Evolutionary conservation across 2,329 filamentous ascomycete species (phyloP).

Genomic region (Fusarium metavorans): DNA sequence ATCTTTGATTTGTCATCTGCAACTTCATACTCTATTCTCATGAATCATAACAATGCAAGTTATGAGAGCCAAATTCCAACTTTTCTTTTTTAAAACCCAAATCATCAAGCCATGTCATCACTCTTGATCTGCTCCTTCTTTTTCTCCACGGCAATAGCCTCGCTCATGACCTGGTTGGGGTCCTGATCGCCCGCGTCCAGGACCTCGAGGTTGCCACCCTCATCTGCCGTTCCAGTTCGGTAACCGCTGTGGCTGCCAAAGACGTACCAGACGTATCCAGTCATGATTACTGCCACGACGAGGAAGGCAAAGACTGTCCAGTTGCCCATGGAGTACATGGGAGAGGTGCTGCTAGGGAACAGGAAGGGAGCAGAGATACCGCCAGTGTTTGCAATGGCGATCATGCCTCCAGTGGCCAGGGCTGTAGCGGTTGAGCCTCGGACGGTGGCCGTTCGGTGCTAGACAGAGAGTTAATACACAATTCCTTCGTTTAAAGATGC

Average conservation of each 20-base stretch:
- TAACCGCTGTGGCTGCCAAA: slow-evolving; percentile 50
- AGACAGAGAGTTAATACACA: background rate
- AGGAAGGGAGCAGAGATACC: slow-evolving; percentile 51
- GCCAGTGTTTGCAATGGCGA: slow-evolving; percentile 50
- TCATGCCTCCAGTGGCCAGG: slow-evolving; percentile 51
- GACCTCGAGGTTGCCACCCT: slow-evolving; percentile 30
- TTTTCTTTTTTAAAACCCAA: background rate
- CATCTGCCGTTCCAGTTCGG: slow-evolving; percentile 38
- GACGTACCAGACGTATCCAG: slow-evolving; percentile 47
- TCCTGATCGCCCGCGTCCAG: slow-evolving; percentile 36
- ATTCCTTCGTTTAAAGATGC: rapidly evolving
- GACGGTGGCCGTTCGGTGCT: slow-evolving; percentile 50
- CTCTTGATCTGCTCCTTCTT: slow-evolving; percentile 33
- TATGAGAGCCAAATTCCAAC: background rate
- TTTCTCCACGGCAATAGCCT: slow-evolving; percentile 29
- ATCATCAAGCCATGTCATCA: slow-evolving; percentile 25
- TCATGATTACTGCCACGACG: slow-evolving; percentile 39
- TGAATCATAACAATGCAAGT: background rate
- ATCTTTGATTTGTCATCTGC: background rate
- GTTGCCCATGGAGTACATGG: slow-evolving; percentile 51
- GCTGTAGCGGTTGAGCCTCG: slow-evolving; percentile 49
- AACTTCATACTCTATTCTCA: background rate
- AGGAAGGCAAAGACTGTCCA: slow-evolving; percentile 51
- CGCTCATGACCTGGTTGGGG: slow-evolving; percentile 31
- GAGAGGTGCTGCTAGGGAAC: slow-evolving; percentile 46